These are phyloP conservation scores for Populus tremula DNA, from an alignment of 345 rosid genomes.

Conservation along the genomic window DNA sequence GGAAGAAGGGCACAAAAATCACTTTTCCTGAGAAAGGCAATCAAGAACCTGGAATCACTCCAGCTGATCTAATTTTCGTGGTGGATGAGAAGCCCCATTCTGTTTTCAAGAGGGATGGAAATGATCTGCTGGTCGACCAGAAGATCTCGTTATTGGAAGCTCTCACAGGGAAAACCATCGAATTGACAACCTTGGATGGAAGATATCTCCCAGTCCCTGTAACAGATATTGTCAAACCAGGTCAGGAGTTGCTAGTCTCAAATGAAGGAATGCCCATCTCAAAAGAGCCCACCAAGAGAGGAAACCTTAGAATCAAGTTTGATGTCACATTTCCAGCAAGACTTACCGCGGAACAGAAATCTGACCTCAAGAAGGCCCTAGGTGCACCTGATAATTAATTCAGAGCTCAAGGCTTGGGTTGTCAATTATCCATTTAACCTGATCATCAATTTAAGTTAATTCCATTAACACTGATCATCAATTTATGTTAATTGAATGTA, in stretches of 20 bases:
- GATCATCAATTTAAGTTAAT: conserved; percentile 18
- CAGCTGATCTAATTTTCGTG: conserved; percentile 34
- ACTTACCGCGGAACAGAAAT: conserved; percentile 28
- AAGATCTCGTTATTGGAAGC: conserved; percentile 52
- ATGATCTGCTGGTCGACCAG: conserved; percentile 40
- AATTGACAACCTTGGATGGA: conserved; percentile 54
- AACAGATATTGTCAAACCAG: conserved; percentile 48
- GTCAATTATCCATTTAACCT: neutral
- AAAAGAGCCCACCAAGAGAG: conserved; percentile 52
- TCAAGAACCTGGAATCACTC: conserved; percentile 25
- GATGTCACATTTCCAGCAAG: conserved; percentile 57
- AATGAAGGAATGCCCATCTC: conserved; percentile 66
- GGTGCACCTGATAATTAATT: conserved; percentile 7
- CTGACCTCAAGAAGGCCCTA: conserved; percentile 29
- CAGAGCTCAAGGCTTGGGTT: conserved; percentile 2
- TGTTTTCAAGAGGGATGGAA: conserved; percentile 54
- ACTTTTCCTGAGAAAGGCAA: conserved; percentile 40
- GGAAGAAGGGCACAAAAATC: conserved; percentile 39
- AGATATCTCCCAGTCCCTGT: conserved; percentile 45
- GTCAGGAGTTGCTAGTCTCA: conserved; percentile 48
- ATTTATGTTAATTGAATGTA: conserved; percentile 37
- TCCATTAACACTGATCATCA: conserved; percentile 7
- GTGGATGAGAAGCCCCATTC: conserved; percentile 64
- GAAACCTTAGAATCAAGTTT: conserved; percentile 59
- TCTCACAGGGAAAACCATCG: conserved; percentile 52